Base-by-base conservation (phyloP, 2,329 filamentous ascomycete species). In the Fonsecaea pedrosoi region DNA sequence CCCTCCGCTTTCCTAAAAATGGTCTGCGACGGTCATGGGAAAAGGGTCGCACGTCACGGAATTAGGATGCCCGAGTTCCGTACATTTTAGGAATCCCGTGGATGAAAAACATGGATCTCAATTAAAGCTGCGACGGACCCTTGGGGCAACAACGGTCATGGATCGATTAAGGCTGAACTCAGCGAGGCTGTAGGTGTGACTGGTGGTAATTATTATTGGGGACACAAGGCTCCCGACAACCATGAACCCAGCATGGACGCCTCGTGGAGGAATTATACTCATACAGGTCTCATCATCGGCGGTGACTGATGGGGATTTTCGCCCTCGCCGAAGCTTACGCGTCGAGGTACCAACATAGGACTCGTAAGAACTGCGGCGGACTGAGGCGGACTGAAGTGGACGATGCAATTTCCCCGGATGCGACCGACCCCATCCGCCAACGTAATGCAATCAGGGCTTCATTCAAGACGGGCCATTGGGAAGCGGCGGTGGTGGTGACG, bases 321-420 rank as follows among this genome's bases (percentile, higher is more conserved):
- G 40, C 57, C 42, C 57, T 60, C 57, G 15, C 57, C 25, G 42
- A 32, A 48, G 57, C 57, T 60, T 42, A 60, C 57, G 57, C 57
- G 57, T 60, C 40, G 57, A 60, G 18, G 30, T 32, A 32, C 4
- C 30, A 6, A 32, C 30, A 32, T 32, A 32, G 30, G 30, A 32
- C 30, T 32, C 6, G 30, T 32, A 32, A 32, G 30, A 32, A 32
- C 30, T 32, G 30, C 4, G 30, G 30, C 30, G 18, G 15, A 37
- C 45, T 35, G 25, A 50, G 50, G 59, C 38, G 42, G 54, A 13
- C 54, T 45, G 42, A 59, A 59, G 25, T 34, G 42, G 54, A 60
- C 45, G 53, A 66, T 59, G 64, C 54, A 66, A 66, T 66, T 62
- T 66, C 64, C 59, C 38, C 63, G 25, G 45, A 61, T 48, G 58